Percentiles rank a stretch among this genome's conserved stretches.
Conservation (phyloP, 2,329 filamentous ascomycete genomes). For the Cordyceps cicadae region DNA sequence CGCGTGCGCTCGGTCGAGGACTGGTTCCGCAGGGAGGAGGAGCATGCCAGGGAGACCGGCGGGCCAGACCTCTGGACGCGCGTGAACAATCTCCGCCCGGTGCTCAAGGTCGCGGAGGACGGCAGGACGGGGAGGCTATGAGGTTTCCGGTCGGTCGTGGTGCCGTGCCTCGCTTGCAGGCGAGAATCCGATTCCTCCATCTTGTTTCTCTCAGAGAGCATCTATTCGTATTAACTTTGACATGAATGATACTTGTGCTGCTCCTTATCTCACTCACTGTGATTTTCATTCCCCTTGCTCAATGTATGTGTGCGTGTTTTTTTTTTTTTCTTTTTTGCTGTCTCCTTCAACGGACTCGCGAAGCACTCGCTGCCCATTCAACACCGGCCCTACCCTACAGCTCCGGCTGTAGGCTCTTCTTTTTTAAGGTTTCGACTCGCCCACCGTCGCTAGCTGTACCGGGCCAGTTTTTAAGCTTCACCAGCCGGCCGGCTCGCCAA, state of each 20-base stretch:
- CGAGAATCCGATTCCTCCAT: too few species aligned
- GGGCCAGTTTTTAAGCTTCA: neutral
- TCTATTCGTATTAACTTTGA: too few species aligned
- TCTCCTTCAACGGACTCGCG: too few species aligned
- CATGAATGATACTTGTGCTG: too few species aligned
- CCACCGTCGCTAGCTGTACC: neutral
- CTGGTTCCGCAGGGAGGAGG: slow-evolving; percentile 35
- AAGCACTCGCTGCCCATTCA: neutral
- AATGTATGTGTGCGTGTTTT: too few species aligned
- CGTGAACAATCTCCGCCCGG: slow-evolving; percentile 14
- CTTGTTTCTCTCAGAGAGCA: too few species aligned
- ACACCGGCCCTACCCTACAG: neutral
- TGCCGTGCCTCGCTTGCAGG: too few species aligned
- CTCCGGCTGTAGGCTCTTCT: neutral
- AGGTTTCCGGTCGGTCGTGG: neutral
- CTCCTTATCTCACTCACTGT: too few species aligned
- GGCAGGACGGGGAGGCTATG: slow-evolving; percentile 13
- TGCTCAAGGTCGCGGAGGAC: slow-evolving; percentile 16
- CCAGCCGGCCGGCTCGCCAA: neutral
- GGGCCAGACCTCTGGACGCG: slow-evolving; percentile 14
- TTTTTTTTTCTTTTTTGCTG: too few species aligned
- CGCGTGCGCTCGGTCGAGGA: slow-evolving; percentile 41
- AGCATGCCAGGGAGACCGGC: slow-evolving; percentile 18
- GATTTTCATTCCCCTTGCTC: too few species aligned
- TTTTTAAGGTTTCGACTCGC: neutral